Conservation (phyloP, 768 basidiomycete species). For the Boletellus ananas region DNA sequence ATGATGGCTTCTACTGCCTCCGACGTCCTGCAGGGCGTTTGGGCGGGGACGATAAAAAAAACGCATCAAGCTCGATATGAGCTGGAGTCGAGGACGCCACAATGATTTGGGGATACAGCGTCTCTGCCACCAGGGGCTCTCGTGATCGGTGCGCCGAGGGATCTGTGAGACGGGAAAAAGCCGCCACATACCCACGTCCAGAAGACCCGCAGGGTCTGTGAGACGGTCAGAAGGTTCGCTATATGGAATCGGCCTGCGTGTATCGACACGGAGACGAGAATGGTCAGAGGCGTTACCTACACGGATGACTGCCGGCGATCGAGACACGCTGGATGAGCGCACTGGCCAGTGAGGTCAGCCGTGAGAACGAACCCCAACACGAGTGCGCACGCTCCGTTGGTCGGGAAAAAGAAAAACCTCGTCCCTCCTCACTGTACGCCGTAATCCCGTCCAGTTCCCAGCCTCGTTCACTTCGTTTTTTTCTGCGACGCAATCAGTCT, state of each 20-base stretch:
- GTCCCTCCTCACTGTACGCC: neutral
- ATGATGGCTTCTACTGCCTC: neutral
- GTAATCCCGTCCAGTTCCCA: conserved; percentile 11
- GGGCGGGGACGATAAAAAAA: neutral
- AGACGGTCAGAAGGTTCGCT: neutral
- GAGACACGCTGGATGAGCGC: neutral
- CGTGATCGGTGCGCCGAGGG: neutral
- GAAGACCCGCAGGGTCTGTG: neutral
- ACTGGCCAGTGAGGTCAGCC: neutral
- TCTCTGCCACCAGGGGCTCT: no score
- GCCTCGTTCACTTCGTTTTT: conserved; percentile 1
- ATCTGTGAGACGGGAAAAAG: neutral
- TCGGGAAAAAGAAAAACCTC: neutral
- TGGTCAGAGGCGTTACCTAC: conserved; percentile 3
- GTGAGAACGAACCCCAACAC: conserved; percentile 14
- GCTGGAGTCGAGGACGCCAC: neutral
- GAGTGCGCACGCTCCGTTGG: no score
- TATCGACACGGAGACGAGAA: neutral
- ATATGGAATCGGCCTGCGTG: conserved; percentile 5
- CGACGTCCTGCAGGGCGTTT: neutral
- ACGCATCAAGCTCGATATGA: neutral
- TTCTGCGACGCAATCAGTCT: conserved; percentile 5
- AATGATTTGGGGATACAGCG: neutral
- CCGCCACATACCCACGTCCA: conserved; percentile 6
- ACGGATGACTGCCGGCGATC: neutral